phyloP scores from a whole-genome alignment of 2,329 filamentous ascomycete genomes.

The Peltaster fructicola region DNA sequence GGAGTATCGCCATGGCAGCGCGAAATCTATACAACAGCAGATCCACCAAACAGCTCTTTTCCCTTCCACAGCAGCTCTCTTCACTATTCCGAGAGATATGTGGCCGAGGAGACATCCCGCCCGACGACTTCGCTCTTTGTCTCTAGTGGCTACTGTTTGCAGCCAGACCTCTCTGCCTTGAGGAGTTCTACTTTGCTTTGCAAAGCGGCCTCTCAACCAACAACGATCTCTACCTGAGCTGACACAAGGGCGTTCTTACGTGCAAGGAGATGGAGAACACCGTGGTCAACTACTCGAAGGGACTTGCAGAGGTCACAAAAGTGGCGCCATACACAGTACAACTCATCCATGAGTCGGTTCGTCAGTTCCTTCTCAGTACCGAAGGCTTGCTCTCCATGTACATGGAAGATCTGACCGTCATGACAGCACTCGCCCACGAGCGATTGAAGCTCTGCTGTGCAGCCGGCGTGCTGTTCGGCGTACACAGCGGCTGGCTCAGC shows the following conservation, averaged over 20 bases:
- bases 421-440: not conserved
- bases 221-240: not conserved
- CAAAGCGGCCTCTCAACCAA: no score
- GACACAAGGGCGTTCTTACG: not conserved
- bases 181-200: conserved; percentile 1
- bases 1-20: no score
- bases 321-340: not conserved
- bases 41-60: no score
- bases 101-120: no score
- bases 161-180: not conserved
- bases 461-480: not conserved
- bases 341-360: conserved; percentile 3
- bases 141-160: conserved; percentile 1
- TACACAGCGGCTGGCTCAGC: not conserved
- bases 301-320: not conserved
- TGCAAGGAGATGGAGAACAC: not conserved
- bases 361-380: conserved; percentile 1
- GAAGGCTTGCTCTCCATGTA: not conserved
- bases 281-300: not conserved
- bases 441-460: not conserved
- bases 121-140: no score
- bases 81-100: no score
- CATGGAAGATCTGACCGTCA: not conserved
- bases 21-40: no score
- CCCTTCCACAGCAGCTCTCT: no score